Base-by-base conservation (phyloP, 139 green algal genomes). In the Mesotaenium endlicherianum region DNA sequence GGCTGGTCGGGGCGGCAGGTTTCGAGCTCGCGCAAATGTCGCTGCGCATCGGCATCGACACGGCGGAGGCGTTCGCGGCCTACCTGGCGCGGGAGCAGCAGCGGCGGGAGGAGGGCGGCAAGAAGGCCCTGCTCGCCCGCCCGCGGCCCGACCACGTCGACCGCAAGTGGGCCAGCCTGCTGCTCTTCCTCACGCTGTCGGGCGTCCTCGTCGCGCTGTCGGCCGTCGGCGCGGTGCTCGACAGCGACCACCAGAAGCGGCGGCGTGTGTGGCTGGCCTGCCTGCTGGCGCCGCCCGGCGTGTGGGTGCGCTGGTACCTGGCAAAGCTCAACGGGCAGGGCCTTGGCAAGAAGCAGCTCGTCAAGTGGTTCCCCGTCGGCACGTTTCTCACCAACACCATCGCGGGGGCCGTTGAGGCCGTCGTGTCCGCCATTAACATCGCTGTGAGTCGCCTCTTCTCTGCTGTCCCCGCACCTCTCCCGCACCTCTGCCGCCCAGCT, bases 301-400 rank as follows among this genome's bases (percentile, higher is more conserved):
- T 81, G 20, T 87, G 81, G 81, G 3, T 84, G 55, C 71, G 81
- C 1, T 87, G 81, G 81, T 84, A 72, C 31, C 58, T 83, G 45
- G 53, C 72, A 16, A 42, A 30, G 41, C n/a, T 85, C 8, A 87
- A 87, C 34, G 72, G 81, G 17, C 38, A n/a, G 2, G 39, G 31
- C n/a, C 36, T 75, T 11, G 45, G 45, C 8, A 77, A 71, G 42
- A 45, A 78, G 69, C 16, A 31, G 50, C 26, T 31, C 14, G 26
- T 17, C 43, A 34, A 78, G 75, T 87, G 81, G 81, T 36, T 87
- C 38, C 81, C 81, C 0, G 38, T 70, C 36, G 81, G 81, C 50
- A 87, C 81, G 0, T 36, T 87, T 1, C 40, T 70, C 20, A 41
- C 70, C 14, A 87, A 87, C 34, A 39, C 85, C 1, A 34, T 31